A percentile compares a stretch with the other conserved stretches of the same genome.
Conservation (phyloP, 768 basidiomycete species). For the Solioccasus polychromus region DNA sequence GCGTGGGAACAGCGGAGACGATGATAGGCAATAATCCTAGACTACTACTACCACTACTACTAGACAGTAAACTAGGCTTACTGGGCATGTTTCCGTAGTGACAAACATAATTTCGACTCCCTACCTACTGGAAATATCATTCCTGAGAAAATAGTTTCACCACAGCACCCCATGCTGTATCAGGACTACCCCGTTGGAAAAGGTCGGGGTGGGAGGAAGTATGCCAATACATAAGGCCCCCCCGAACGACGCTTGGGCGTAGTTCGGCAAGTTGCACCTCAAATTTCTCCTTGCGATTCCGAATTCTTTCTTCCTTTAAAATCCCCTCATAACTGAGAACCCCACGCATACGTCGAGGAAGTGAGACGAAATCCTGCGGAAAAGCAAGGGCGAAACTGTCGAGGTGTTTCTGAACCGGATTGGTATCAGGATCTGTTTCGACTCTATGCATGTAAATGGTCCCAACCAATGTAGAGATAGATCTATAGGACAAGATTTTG, state of each 20-base stretch:
- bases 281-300: not conserved
- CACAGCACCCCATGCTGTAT: conserved; percentile 12
- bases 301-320: not conserved
- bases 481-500: conserved; percentile 1
- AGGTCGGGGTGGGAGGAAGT: not conserved
- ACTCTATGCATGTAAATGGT: conserved; percentile 17
- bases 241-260: not conserved
- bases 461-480: conserved; percentile 4
- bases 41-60: too few species aligned
- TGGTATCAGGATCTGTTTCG: not conserved
- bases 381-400: conserved; percentile 6
- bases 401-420: conserved; percentile 2
- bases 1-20: too few species aligned
- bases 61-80: too few species aligned
- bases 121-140: not conserved
- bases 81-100: too few species aligned
- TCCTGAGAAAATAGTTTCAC: conserved; percentile 5
- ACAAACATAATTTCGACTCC: too few species aligned
- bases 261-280: not conserved
- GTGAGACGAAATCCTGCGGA: not conserved
- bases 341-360: conserved; percentile 2
- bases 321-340: conserved; percentile 3
- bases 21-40: too few species aligned
- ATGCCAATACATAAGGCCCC: not conserved
- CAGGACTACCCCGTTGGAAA: not conserved